Base-by-base conservation (phyloP, 2,329 filamentous ascomycete species). In the Alternaria dauci region DNA sequence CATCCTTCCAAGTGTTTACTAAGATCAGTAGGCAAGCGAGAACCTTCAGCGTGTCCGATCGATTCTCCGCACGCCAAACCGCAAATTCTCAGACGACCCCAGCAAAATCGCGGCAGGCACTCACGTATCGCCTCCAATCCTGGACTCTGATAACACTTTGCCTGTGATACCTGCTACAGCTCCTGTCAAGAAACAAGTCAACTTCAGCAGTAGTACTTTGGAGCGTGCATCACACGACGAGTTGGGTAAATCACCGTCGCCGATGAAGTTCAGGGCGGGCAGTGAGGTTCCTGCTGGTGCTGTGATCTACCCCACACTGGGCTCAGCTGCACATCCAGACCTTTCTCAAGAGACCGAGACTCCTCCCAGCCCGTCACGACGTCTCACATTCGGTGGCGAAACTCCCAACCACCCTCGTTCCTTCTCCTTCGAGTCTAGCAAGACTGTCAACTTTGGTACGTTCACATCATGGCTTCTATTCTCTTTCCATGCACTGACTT, bases 121-220 rank as follows among this genome's bases (percentile, higher is more conserved):
- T 7, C 86, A 89, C 67, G 71, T 84, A 59, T 82, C 82, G 16
- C 82, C 83, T 51, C 74, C 73, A 23, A 66, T 39, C 43, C 66
- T 65, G 59, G 66, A 79, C 41, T 74, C 84, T 12, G 82, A 87
- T 32, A 88, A 87, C 68, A 80, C 83, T 23, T 74, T 88, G 32
- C 84, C 84, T 52, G 74, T 81, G 3, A 75, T 76, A 26, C 79
- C 87, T 55, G 88, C 87, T 5, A 92, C 90, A 1, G 91, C 90
- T 8, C 88, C 89, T 32, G 85, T 88, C 25, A 91, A 88, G 77
- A 96, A 96, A 81, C 89, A 87, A 57, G 92, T 96, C 36, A 89
- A 91, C 52, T 97, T 96, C 71, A 93, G 91, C 0, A 89, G 89
- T 0, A 88, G 88, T 62, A 89, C 89, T 36, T 86, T 91, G 66